Evolutionary conservation across 1,284 basidiomycete species (phyloP).

Genomic region (Butyriboletus regius): DNA sequence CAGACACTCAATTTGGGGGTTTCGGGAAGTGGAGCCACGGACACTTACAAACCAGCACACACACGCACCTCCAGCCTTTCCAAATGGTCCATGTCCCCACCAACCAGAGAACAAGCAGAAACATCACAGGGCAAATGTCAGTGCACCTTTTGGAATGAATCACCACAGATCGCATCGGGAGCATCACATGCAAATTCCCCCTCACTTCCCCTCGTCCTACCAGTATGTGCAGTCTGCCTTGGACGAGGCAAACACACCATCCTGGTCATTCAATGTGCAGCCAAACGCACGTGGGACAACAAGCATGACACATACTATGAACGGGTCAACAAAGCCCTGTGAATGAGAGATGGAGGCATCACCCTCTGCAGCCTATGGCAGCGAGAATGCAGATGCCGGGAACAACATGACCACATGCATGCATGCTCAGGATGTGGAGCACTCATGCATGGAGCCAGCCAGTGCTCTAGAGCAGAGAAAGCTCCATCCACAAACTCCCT

Average conservation of each 20-base stretch:
- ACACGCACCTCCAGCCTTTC: no score
- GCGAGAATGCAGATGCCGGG: not conserved
- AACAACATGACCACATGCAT: not conserved
- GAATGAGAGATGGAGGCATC: fast-evolving
- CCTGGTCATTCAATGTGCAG: fast-evolving
- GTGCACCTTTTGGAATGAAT: no score
- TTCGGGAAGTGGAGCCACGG: no score
- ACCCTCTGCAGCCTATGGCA: not conserved
- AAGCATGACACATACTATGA: not conserved
- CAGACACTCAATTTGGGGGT: no score
- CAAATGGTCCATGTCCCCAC: no score
- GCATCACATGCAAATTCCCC: no score
- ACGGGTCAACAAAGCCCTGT: not conserved
- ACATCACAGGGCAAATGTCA: not conserved
- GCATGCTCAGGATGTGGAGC: not conserved
- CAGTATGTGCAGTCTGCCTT: not conserved
- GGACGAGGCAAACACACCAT: not conserved
- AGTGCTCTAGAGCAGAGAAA: not conserved
- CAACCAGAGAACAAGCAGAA: no score
- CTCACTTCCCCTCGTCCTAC: not conserved
- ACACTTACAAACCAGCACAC: no score
- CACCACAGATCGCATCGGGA: no score
- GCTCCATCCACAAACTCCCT: not conserved
- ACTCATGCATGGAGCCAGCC: not conserved
- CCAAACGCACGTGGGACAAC: not conserved